phyloP scores from a whole-genome alignment of 2,329 filamentous ascomycete species.

The Juglanconis oblonga region DNA sequence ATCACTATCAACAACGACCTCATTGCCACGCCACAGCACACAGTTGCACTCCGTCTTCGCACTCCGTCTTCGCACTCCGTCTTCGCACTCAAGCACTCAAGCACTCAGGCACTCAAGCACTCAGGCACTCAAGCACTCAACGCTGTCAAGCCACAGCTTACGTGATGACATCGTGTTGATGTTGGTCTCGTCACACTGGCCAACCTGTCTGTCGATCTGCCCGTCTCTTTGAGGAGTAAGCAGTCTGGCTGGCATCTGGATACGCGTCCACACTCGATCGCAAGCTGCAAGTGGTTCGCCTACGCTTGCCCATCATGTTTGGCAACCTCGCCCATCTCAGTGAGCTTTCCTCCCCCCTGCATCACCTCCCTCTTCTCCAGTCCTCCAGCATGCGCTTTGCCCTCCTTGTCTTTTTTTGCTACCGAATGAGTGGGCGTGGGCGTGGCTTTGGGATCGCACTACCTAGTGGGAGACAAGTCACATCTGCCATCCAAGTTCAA shows the following conservation, averaged over 20 bases:
- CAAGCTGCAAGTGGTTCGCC: neutral
- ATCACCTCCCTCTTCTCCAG: neutral
- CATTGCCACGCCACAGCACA: too few species aligned
- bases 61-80: too few species aligned
- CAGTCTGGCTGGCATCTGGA: too few species aligned
- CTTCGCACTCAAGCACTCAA: too few species aligned
- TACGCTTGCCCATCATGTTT: constrained; percentile 36
- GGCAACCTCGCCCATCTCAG: constrained; percentile 38
- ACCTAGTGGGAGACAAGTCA: neutral
- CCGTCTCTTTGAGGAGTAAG: too few species aligned
- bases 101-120: too few species aligned
- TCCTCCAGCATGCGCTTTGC: neutral
- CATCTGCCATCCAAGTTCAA: neutral
- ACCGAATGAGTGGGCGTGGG: neutral
- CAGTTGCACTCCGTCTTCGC: too few species aligned
- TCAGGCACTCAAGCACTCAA: too few species aligned
- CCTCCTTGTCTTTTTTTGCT: neutral
- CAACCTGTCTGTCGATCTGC: neutral
- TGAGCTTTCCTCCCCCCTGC: constrained; percentile 27
- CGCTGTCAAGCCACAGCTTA: neutral
- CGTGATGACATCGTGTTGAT: neutral
- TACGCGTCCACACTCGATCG: too few species aligned
- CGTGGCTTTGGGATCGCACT: neutral
- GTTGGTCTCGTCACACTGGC: neutral
- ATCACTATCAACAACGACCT: too few species aligned